phyloP scores from a whole-genome alignment of 1,284 basidiomycete species.

The Earliella scabrosa region DNA sequence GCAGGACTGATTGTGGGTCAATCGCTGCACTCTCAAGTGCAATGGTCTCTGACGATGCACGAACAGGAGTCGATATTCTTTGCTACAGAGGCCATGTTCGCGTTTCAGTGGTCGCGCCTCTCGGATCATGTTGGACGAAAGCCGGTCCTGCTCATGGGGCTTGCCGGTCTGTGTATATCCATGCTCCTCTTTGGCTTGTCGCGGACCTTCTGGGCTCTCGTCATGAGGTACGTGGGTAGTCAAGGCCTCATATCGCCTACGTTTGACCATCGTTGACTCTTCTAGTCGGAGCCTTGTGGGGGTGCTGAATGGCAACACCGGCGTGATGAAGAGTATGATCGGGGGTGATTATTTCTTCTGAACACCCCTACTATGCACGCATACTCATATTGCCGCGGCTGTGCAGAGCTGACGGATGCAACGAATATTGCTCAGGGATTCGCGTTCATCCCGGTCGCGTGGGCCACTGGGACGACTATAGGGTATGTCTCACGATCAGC shows the following conservation, averaged over 20 bases:
- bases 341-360: constrained; percentile 26
- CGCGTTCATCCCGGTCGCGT: constrained; percentile 50
- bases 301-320: constrained; percentile 55
- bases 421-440: constrained; percentile 56
- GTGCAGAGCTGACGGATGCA: constrained; percentile 50
- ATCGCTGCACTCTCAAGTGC: constrained; percentile 6
- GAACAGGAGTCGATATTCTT: constrained; percentile 63
- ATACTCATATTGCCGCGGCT: not conserved
- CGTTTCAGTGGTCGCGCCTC: constrained; percentile 34
- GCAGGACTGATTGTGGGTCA: constrained; percentile 64
- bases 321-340: constrained; percentile 55
- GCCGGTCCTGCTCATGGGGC: constrained; percentile 55
- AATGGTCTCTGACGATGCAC: too few species aligned
- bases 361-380: constrained; percentile 28
- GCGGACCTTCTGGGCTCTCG: constrained; percentile 45
- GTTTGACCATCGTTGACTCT: too few species aligned
- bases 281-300: constrained; percentile 58
- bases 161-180: constrained; percentile 54
- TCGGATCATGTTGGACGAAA: constrained; percentile 66
- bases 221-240: too few species aligned
- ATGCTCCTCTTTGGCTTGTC: constrained; percentile 59
- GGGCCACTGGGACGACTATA: constrained; percentile 48
- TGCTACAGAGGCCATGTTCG: constrained; percentile 43
- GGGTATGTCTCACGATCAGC: constrained; percentile 43
- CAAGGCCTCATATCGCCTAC: too few species aligned